These are phyloP conservation scores for Nitzschia sp. DNA, from an alignment of 108 stramenopile genomes.

Conservation along the genomic window DNA sequence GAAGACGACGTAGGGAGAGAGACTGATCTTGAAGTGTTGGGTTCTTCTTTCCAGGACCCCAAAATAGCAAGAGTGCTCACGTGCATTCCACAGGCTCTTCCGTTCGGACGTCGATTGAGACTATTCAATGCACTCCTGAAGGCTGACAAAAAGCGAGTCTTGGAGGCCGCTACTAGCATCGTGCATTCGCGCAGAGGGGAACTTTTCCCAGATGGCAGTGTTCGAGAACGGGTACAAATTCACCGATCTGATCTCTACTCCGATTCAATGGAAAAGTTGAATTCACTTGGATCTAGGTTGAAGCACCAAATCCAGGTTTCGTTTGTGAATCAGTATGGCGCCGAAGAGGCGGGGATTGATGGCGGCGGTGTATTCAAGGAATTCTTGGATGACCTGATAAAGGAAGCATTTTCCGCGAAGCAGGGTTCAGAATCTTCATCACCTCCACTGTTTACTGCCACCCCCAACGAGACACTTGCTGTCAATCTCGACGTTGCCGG, in stretches of 20 bases:
- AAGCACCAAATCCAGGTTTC: slow-evolving; percentile 90
- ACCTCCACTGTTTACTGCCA: slow-evolving; percentile 66
- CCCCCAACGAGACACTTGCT: slow-evolving; percentile 65
- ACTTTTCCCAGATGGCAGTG: slow-evolving; percentile 30
- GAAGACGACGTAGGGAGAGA: slow-evolving; percentile 25
- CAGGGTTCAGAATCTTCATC: slow-evolving; percentile 25
- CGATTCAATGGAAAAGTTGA: slow-evolving; percentile 77
- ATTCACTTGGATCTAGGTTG: slow-evolving; percentile 55
- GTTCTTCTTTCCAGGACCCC: slow-evolving; percentile 73
- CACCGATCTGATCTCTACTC: slow-evolving; percentile 68
- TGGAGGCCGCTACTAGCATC: slow-evolving; percentile 5
- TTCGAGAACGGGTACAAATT: slow-evolving; percentile 65
- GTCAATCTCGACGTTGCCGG: slow-evolving; percentile 55
- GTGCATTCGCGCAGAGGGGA: background rate
- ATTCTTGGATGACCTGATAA: slow-evolving; percentile 81
- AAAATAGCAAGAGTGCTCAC: slow-evolving; percentile 83
- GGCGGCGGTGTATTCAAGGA: slow-evolving; percentile 99
- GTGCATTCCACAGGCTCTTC: slow-evolving; percentile 78
- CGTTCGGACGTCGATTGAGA: slow-evolving; percentile 77
- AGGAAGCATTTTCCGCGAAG: slow-evolving; percentile 64
- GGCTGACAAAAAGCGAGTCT: slow-evolving; percentile 70
- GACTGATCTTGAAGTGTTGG: slow-evolving; percentile 53
- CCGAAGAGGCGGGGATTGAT: slow-evolving; percentile 97
- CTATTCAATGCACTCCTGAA: slow-evolving; percentile 74
- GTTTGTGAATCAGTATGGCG: slow-evolving; percentile 90